Evolutionary conservation across 305 asterid species (phyloP).

Genomic region (Fraxinus sp.): DNA sequence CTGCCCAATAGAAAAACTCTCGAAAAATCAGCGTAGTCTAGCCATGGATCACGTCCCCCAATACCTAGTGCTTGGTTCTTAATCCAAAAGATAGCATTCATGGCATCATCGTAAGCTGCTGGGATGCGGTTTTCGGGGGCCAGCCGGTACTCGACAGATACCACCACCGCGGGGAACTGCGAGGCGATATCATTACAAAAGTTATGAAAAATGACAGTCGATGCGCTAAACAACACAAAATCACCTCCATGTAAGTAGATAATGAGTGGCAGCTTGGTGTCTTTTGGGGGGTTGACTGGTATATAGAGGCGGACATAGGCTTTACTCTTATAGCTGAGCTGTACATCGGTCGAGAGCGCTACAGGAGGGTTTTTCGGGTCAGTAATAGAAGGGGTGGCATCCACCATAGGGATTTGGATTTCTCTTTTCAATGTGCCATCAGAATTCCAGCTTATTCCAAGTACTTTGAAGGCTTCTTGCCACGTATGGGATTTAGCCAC

Average conservation of each 20-base stretch:
- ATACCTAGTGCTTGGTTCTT: neutral
- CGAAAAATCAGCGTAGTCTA: conserved; percentile 35
- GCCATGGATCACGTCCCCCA: too few relatives aligned
- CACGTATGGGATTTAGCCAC: neutral
- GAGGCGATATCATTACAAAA: conserved; percentile 21
- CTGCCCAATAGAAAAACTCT: conserved; percentile 35
- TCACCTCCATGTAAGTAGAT: neutral
- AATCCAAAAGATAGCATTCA: conserved; percentile 25
- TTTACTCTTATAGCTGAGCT: neutral
- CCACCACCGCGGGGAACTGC: conserved; percentile 29
- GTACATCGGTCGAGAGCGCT: neutral
- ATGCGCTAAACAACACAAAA: conserved; percentile 13
- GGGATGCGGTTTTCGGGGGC: conserved; percentile 42
- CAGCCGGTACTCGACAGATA: conserved; percentile 31
- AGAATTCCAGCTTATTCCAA: neutral
- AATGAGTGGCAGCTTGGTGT: conserved; percentile 28
- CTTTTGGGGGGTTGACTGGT: conserved; percentile 11
- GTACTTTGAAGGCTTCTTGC: neutral
- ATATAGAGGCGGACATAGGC: conserved; percentile 29
- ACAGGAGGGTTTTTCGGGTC: neutral
- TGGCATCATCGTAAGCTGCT: conserved; percentile 35
- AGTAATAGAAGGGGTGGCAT: neutral
- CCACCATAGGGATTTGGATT: neutral
- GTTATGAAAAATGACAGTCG: conserved; percentile 22
- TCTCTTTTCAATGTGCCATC: neutral